phyloP scores from a whole-genome alignment of 2,329 filamentous ascomycete species.

The Triangularia verruculosa region DNA sequence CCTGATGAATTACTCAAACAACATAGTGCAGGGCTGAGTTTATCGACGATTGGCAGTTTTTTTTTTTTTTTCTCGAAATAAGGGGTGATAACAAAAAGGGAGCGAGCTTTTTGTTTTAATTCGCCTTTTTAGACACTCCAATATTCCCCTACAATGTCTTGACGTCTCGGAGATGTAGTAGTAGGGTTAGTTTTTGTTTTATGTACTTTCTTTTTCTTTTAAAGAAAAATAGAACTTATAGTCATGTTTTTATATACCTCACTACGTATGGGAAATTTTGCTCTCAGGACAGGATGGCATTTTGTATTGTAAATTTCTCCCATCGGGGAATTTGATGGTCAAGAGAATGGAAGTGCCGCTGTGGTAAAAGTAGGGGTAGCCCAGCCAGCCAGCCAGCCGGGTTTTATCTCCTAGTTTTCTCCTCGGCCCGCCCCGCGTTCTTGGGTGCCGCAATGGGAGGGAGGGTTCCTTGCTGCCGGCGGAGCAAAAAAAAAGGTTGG shows the following conservation, averaged over 20 bases:
- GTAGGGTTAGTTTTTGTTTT: not conserved
- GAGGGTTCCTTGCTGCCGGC: too few species aligned
- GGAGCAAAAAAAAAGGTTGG: too few species aligned
- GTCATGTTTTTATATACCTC: not conserved
- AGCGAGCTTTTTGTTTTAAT: not conserved
- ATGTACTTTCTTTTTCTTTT: too few species aligned
- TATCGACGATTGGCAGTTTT: not conserved
- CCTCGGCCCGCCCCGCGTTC: not conserved
- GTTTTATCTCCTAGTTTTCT: not conserved
- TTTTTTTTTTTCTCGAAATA: too few species aligned
- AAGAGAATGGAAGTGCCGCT: not conserved
- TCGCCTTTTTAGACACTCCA: not conserved
- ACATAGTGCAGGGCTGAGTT: not conserved
- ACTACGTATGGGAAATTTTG: too few species aligned
- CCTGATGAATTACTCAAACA: not conserved
- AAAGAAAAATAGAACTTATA: not conserved
- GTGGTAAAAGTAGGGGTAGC: not conserved
- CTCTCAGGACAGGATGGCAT: too few species aligned
- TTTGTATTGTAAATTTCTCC: not conserved
- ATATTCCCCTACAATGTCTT: too few species aligned
- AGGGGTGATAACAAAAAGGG: not conserved
- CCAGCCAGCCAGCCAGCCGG: too few species aligned
- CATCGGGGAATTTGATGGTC: too few species aligned
- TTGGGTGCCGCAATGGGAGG: not conserved
- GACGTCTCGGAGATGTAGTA: too few species aligned